These are phyloP conservation scores for Fraxinus angustifolia DNA, from an alignment of 305 asterid genomes.

Conservation along the genomic window DNA sequence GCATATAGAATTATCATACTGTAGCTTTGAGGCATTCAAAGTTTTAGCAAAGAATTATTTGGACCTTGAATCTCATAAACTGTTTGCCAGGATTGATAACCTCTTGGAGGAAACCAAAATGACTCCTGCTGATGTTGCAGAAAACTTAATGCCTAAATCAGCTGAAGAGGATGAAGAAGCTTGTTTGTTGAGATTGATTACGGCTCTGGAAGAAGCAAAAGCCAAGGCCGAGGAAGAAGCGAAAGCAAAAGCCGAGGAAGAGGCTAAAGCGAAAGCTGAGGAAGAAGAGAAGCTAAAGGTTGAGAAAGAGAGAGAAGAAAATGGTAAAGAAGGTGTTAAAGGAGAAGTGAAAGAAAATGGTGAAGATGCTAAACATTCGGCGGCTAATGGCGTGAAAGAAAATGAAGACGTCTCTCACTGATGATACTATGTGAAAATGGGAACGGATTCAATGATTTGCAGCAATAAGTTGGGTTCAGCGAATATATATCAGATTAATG, in stretches of 20 bases:
- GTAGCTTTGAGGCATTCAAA: constrained; percentile 53
- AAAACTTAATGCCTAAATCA: constrained; percentile 52
- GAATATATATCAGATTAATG: background rate
- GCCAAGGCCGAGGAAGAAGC: constrained; percentile 31
- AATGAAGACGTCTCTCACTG: constrained; percentile 15
- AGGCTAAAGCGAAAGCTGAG: constrained; percentile 24
- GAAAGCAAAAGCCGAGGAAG: constrained; percentile 23
- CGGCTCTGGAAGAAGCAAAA: constrained; percentile 33
- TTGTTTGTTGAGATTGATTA: constrained; percentile 37
- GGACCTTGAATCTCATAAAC: constrained; percentile 30
- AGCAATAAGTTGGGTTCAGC: background rate
- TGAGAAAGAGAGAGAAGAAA: background rate
- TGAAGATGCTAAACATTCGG: background rate
- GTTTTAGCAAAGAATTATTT: constrained; percentile 48
- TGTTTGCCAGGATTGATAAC: constrained; percentile 27
- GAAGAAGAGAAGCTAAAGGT: constrained; percentile 25
- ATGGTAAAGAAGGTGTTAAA: background rate
- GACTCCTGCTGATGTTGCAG: constrained; percentile 54
- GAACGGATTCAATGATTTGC: background rate
- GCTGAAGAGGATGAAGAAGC: constrained; percentile 45
- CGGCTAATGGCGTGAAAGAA: constrained; percentile 19
- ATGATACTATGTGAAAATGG: background rate
- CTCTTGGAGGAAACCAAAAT: constrained; percentile 39
- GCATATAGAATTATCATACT: constrained; percentile 54
- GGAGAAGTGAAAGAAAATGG: constrained; percentile 13